Evolutionary conservation across 2,329 filamentous ascomycete species (phyloP), one percentile per base, ranked within the genome.

Genomic region (Paecilomyces variotii): DNA sequence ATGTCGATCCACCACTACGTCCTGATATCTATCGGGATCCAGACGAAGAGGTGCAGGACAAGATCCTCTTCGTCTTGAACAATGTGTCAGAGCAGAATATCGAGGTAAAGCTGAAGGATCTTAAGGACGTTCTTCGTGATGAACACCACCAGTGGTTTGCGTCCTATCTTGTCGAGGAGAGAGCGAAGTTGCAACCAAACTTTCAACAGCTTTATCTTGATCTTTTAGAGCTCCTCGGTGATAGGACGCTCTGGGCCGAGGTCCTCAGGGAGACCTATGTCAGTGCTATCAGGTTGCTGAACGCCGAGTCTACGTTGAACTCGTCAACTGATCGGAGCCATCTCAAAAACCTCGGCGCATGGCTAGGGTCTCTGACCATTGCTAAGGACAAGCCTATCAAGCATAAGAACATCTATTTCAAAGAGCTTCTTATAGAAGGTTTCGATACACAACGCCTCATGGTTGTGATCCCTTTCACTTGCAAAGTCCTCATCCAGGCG

Each of bases 61-160:
- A 91, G 72, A 91, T 99, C 45, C 86, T 96, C 65, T 99, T 99
- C 68, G 89, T 95, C 27, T 80, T 99, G 59, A 99, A 99, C 80
- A 99, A 99, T 66, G 87, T 99, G 56, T 97, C 94, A 0, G 88
- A 94, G 65, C 86, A 88, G 50, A 97, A 96, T 52, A 80, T 99
- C 19, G 86, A 90, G 56, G 83, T 87, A 49, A 97, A 97, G 75
- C 87, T 93, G 67, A 82, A 82, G 56, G 91, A 97, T 64, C 83
- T 99, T 39, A 87, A 85, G 55, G 87, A 90, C 45, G 85, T 89
- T 52, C 78, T 99, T 54, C 86, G 91, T 55, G 84, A 88, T 56
- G 86, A 87, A 64, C 88, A 97, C 71, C 89, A 95, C 68, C 91
- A 95, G 70, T 99, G 94, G 94, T 99, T 99, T 70, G 94, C 95